These are phyloP conservation scores for Colletotrichum gigasporum DNA, from an alignment of 2,329 filamentous ascomycete genomes.

Conservation along the genomic window DNA sequence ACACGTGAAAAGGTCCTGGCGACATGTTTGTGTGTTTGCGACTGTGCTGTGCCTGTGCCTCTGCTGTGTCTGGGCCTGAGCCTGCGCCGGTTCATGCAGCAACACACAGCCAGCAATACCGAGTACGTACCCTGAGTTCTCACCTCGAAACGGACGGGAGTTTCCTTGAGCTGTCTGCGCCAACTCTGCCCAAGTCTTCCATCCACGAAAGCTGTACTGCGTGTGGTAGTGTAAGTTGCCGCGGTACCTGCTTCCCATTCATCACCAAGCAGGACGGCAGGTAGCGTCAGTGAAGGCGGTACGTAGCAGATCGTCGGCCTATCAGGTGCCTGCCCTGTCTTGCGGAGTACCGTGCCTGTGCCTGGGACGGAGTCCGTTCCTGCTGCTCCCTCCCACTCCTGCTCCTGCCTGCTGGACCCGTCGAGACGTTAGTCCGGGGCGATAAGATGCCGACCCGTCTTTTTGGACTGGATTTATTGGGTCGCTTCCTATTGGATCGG, in stretches of 20 bases:
- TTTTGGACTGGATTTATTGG: slow-evolving; percentile 13
- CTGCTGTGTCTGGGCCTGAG: not conserved
- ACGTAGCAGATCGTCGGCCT: not conserved
- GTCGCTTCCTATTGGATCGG: slow-evolving; percentile 24
- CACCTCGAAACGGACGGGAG: not conserved
- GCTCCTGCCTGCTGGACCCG: not conserved
- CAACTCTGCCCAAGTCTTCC: not conserved
- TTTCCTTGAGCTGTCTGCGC: not conserved
- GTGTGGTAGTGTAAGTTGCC: too few relatives aligned
- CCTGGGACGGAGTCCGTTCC: slow-evolving; percentile 6
- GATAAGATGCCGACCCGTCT: slow-evolving; percentile 16
- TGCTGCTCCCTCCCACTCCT: not conserved
- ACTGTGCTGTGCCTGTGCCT: not conserved
- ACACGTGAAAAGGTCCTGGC: slow-evolving; percentile 26
- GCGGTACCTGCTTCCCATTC: not conserved
- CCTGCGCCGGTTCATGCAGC: not conserved
- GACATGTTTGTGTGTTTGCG: not conserved
- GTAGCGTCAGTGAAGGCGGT: not conserved
- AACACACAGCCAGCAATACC: too few relatives aligned
- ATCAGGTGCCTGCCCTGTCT: slow-evolving; percentile 2
- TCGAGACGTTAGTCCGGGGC: slow-evolving; percentile 16
- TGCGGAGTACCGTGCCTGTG: not conserved
- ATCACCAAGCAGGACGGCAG: not conserved
- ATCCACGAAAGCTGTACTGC: not conserved
- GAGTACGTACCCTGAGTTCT: not conserved